These are phyloP conservation scores for Glaciozyma martinii DNA, from an alignment of 768 basidiomycete genomes.

Conservation along the genomic window DNA sequence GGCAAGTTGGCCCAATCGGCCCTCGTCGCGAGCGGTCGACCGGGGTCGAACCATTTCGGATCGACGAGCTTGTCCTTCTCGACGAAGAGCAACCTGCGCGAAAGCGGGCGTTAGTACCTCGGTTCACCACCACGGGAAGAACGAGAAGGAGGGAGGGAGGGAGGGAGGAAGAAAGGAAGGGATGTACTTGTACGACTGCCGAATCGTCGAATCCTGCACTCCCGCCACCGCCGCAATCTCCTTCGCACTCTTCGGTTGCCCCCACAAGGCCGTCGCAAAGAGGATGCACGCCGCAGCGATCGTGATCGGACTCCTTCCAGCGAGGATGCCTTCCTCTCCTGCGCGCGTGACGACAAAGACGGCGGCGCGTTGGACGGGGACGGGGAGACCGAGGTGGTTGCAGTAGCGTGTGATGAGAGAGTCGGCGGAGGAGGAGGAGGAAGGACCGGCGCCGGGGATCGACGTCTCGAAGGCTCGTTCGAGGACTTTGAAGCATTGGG, in stretches of 20 bases:
- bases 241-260: constrained; percentile 61
- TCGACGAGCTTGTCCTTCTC: constrained; percentile 19
- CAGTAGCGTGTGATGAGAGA: constrained; percentile 85
- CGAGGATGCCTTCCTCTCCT: constrained; percentile 75
- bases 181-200: constrained; percentile 61
- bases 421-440: constrained; percentile 53
- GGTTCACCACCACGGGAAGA: neutral
- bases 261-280: constrained; percentile 78
- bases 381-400: constrained; percentile 77
- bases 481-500: constrained; percentile 34
- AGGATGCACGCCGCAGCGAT: constrained; percentile 95
- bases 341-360: constrained; percentile 71
- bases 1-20: constrained; percentile 12
- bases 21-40: constrained; percentile 2
- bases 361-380: constrained; percentile 73
- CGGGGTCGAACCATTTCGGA: constrained; percentile 20
- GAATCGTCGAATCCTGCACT: constrained; percentile 91
- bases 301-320: constrained; percentile 91
- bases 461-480: constrained; percentile 44
- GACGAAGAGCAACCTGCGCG: constrained; percentile 15
- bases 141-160: neutral
- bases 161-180: neutral
- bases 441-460: constrained; percentile 40
- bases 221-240: constrained; percentile 87
- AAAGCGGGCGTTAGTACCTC: no score